Evolutionary conservation across 148 eudicot genomes (phyloP), one percentile per base, ranked within the genome.

Genomic region (Vaccinium corymbosum): DNA sequence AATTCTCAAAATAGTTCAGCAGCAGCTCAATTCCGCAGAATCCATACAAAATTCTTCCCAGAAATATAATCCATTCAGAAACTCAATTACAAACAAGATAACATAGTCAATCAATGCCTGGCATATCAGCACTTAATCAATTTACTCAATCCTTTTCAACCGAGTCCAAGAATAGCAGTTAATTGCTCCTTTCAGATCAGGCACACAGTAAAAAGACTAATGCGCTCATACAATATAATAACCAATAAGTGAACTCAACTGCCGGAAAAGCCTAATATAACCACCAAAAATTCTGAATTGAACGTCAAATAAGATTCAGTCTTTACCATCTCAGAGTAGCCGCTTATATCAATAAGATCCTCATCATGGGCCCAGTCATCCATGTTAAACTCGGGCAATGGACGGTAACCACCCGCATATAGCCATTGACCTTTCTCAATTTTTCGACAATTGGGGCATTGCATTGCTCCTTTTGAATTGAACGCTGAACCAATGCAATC

Each of bases 401-500:
- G 89, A 78, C 97, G 97, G 84, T 90, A 86, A 85, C 93, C 94
- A 85, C 88, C 88, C 57, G 93, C 95, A 91, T 85, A 97, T 49
- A 93, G 95, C 99, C 99, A 97, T 82, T 93, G 99, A 64, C 99
- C 99, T 87, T 97, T 97, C 91, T 97, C 99, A 87, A 94, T 87
- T 87, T 97, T 93, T 80, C 99, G 94, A 87, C 99, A 97, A 87
- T 97, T 97, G 73, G 99, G 99, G 87, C 99, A 97, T 87, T 93
- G 97, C 99, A 97, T 97, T 61, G 90, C 93, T 87, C 99, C 99
- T 89, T 95, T 97, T 59, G 85, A 82, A 80, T 97, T 97, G 86
- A 97, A 97, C 32, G 99, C 99, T 57, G 99, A 97, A 84, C 99
- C 99, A 85, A 97, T 97, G 91, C 99, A 97, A 93, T 97, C 99